Evolutionary conservation across 495 filamentous ascomycete genomes (phyloP).

Genomic region (Hyaloscypha bicolor): DNA sequence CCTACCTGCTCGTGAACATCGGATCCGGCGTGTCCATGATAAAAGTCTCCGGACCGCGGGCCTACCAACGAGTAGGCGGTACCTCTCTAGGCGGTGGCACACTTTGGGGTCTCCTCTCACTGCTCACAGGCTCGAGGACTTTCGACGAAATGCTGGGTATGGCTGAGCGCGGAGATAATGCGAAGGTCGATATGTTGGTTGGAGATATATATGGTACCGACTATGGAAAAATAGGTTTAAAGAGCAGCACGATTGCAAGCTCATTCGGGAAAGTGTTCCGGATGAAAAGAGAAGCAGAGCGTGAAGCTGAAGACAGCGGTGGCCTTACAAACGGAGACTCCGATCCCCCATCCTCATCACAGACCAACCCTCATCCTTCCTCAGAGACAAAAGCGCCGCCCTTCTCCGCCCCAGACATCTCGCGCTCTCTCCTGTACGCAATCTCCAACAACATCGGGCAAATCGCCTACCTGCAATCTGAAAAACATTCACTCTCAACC

Average conservation of each 20-base stretch:
- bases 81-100: slow-evolving; percentile 95
- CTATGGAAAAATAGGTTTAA: slow-evolving; percentile 92
- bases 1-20: slow-evolving; percentile 97
- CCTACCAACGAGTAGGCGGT: slow-evolving; percentile 88
- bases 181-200: slow-evolving; percentile 93
- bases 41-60: slow-evolving; percentile 86
- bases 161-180: slow-evolving; percentile 92
- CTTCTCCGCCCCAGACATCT: slow-evolving; percentile 53
- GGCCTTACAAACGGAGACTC: slow-evolving; percentile 57
- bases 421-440: slow-evolving; percentile 74
- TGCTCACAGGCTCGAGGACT: slow-evolving; percentile 84
- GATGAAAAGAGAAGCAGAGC: slow-evolving; percentile 74
- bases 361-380: not conserved
- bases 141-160: slow-evolving; percentile 96
- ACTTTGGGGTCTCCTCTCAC: slow-evolving; percentile 89
- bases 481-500: slow-evolving; percentile 84
- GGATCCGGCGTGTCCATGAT: slow-evolving; percentile 99
- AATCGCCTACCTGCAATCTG: slow-evolving; percentile 92
- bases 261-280: slow-evolving; percentile 96
- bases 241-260: slow-evolving; percentile 90
- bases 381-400: not conserved
- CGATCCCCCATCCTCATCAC: slow-evolving; percentile 17
- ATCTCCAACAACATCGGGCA: slow-evolving; percentile 96
- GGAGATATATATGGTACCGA: slow-evolving; percentile 98
- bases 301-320: slow-evolving; percentile 75